These are phyloP conservation scores for Metschnikowia vanudenii DNA, from an alignment of 805 yeast genomes.

Conservation along the genomic window DNA sequence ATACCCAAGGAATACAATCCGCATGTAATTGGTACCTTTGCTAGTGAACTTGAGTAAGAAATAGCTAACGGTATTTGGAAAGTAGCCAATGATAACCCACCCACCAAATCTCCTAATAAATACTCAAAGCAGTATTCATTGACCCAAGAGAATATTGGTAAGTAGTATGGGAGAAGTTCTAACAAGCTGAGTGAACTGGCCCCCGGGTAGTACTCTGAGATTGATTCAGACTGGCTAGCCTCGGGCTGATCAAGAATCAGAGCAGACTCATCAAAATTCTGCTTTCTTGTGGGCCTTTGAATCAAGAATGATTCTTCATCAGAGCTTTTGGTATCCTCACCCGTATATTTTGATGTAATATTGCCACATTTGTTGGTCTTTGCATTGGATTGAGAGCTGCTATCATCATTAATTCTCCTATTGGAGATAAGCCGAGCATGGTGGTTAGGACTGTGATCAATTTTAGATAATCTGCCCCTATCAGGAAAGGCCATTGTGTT, in stretches of 20 bases:
- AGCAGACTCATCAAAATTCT: background rate
- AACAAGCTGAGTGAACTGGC: slow-evolving; percentile 6
- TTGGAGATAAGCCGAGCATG: slow-evolving; percentile 22
- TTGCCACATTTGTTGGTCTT: slow-evolving; percentile 4
- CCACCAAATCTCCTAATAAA: slow-evolving; percentile 63
- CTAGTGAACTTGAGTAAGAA: slow-evolving; percentile 42
- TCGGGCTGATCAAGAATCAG: background rate
- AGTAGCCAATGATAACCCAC: slow-evolving; percentile 85
- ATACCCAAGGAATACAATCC: slow-evolving; percentile 41
- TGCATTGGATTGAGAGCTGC: background rate
- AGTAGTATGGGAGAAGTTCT: slow-evolving; percentile 52
- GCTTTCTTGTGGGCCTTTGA: background rate
- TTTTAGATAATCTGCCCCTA: slow-evolving; percentile 1
- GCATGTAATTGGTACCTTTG: slow-evolving; percentile 42
- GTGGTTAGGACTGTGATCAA: slow-evolving; percentile 13
- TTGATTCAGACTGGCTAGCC: slow-evolving; percentile 11
- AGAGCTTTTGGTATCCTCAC: slow-evolving; percentile 6
- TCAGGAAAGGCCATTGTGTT: background rate
- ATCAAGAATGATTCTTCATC: slow-evolving; percentile 12
- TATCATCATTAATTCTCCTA: slow-evolving; percentile 17
- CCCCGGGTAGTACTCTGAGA: slow-evolving; percentile 14
- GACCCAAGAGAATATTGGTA: slow-evolving; percentile 71
- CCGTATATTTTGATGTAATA: background rate
- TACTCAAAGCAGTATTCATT: slow-evolving; percentile 43
- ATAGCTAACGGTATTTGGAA: slow-evolving; percentile 84